Evolutionary conservation across 306 rosid species (phyloP).

Genomic region (Lathyrus tuberosus): DNA sequence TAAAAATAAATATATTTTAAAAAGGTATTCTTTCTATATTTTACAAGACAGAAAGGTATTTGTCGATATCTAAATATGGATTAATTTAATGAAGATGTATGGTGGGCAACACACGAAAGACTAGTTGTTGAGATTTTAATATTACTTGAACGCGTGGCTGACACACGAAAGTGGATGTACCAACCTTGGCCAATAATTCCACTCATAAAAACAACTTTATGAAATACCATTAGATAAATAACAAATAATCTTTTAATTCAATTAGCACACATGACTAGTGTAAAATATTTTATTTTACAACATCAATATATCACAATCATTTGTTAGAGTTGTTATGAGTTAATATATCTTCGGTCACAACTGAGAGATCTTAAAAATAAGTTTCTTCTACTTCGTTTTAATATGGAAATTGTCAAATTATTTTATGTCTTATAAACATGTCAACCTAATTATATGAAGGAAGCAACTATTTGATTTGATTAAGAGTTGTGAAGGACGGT

Average conservation of each 20-base stretch:
- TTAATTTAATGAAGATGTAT: not conserved
- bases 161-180: slow-evolving; percentile 34
- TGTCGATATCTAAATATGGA: not conserved
- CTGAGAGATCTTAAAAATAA: too few species aligned
- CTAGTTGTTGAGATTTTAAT: not conserved
- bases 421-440: too few species aligned
- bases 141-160: slow-evolving; percentile 10
- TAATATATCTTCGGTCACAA: too few species aligned
- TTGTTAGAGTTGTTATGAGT: too few species aligned
- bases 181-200: slow-evolving; percentile 3
- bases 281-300: too few species aligned
- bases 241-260: not conserved
- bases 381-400: too few species aligned
- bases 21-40: not conserved
- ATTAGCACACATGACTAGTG: too few species aligned
- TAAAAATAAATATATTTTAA: not conserved
- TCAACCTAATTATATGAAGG: too few species aligned
- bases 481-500: too few species aligned
- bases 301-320: too few species aligned
- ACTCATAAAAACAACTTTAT: not conserved
- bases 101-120: slow-evolving; percentile 38
- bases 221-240: not conserved
- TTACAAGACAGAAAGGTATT: not conserved
- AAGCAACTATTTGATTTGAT: too few species aligned
- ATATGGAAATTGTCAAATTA: too few species aligned